Evolutionary conservation across 192 early-diverging fungal genomes (phyloP).

Genomic region (Thamnidium elegans): DNA sequence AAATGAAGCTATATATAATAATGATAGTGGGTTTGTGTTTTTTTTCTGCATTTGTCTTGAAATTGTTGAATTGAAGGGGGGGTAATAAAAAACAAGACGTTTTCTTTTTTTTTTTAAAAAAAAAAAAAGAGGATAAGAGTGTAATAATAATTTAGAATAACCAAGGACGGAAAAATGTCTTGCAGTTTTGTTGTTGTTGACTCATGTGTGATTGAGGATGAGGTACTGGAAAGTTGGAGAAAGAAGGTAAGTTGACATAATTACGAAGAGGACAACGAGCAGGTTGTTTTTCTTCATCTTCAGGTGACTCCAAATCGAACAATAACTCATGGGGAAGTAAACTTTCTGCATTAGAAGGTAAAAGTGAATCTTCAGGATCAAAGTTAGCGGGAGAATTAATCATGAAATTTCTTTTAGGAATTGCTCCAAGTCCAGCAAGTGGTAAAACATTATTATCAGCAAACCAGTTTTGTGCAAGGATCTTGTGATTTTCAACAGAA

Average conservation of each 20-base stretch:
- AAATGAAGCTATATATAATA: too few species aligned
- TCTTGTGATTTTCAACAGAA: background rate
- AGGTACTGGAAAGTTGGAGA: constrained; percentile 7
- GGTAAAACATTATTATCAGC: background rate
- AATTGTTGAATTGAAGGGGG: too few species aligned
- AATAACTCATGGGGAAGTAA: constrained; percentile 16
- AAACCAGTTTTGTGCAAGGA: constrained; percentile 1
- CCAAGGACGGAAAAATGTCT: constrained; percentile 6
- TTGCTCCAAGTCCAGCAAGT: background rate
- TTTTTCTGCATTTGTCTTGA: too few species aligned
- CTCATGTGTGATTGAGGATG: background rate
- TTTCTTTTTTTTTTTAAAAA: too few species aligned
- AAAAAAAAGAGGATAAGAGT: too few species aligned
- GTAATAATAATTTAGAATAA: background rate
- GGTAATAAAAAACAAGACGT: too few species aligned
- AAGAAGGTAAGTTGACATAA: constrained; percentile 6
- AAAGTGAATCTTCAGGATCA: constrained; percentile 10
- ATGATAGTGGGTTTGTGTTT: too few species aligned
- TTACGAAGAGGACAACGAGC: constrained; percentile 13
- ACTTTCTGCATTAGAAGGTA: constrained; percentile 15
- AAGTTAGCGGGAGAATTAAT: background rate
- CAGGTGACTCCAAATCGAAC: constrained; percentile 12
- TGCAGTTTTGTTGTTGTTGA: constrained; percentile 10
- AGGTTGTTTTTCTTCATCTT: background rate
- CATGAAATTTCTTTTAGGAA: background rate